Evolutionary conservation across 1,284 basidiomycete genomes (phyloP).

Genomic region (Psilocybe mexicana): DNA sequence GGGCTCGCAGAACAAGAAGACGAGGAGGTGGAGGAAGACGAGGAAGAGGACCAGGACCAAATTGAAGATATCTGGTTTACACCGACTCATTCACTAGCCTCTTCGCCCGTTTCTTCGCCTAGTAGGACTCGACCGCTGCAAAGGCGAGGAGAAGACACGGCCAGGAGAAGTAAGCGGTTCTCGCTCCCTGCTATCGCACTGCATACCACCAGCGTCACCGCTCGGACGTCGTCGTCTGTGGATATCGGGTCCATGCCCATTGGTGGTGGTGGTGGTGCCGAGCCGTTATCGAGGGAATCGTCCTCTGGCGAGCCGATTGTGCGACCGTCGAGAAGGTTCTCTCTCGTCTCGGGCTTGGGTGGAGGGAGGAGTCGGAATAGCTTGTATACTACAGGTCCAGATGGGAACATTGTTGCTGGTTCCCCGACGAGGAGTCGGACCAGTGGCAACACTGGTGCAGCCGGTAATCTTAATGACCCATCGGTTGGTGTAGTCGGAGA

Average conservation of each 20-base stretch:
- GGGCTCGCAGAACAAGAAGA: conserved; percentile 24
- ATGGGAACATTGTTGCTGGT: no score
- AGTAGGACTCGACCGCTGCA: conserved; percentile 17
- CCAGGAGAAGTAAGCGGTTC: conserved; percentile 64
- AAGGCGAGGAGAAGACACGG: conserved; percentile 54
- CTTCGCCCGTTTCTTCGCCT: conserved; percentile 28
- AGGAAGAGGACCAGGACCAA: conserved; percentile 18
- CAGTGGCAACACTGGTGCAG: conserved; percentile 1
- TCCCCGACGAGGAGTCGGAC: no score
- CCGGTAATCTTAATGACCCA: not conserved
- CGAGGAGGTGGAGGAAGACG: conserved; percentile 24
- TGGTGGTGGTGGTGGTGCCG: not conserved
- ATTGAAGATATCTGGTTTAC: conserved; percentile 10
- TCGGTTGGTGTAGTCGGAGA: not conserved
- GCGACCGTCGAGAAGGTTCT: conserved; percentile 46
- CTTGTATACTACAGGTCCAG: no score
- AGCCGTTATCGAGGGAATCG: conserved; percentile 13
- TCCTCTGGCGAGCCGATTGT: conserved; percentile 15
- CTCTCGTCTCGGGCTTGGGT: conserved; percentile 46
- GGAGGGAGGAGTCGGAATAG: conserved; percentile 28
- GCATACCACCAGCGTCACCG: conserved; percentile 71
- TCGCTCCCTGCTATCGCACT: conserved; percentile 72
- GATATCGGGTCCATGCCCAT: not conserved
- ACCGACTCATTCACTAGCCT: conserved; percentile 17
- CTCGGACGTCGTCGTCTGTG: conserved; percentile 40